These are phyloP conservation scores for Acanthamoeba culbertsoni DNA, from an alignment of 208 protist species.

Conservation along the genomic window DNA sequence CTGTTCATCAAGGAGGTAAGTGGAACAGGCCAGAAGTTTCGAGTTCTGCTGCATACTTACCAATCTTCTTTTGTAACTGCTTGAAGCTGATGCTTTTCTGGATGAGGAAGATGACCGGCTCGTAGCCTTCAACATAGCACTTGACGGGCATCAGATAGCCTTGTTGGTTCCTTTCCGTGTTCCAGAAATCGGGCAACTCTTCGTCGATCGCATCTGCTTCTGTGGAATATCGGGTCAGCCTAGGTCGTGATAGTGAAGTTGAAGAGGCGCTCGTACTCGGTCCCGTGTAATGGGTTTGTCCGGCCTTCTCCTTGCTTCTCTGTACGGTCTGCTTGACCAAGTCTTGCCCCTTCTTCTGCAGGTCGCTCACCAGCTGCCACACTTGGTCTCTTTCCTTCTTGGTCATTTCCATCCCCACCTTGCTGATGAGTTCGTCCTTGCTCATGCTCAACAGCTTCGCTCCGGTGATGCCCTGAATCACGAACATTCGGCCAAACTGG, in stretches of 20 bases:
- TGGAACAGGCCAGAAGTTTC: neutral
- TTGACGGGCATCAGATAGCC: slow-evolving; percentile 38
- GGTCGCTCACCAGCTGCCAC: neutral
- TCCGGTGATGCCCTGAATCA: neutral
- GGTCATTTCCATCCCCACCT: slow-evolving; percentile 14
- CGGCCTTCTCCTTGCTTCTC: neutral
- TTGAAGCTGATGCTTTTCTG: neutral
- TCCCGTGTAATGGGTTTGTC: neutral
- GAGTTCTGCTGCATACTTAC: neutral
- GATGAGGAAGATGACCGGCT: slow-evolving; percentile 32
- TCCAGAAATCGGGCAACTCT: neutral
- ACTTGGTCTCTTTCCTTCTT: neutral
- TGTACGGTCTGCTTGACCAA: neutral
- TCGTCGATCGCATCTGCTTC: neutral
- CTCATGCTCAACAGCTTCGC: neutral
- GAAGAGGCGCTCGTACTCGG: neutral
- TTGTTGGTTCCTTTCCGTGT: neutral
- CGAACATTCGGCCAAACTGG: neutral
- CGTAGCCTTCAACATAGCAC: neutral
- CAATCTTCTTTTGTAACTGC: neutral
- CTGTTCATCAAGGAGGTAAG: neutral
- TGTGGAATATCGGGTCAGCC: neutral
- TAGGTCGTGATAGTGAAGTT: too few species aligned
- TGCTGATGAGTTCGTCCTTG: neutral
- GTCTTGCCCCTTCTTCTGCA: neutral